Conservation (phyloP, 306 rosid genomes). For the Abrus precatorius region DNA sequence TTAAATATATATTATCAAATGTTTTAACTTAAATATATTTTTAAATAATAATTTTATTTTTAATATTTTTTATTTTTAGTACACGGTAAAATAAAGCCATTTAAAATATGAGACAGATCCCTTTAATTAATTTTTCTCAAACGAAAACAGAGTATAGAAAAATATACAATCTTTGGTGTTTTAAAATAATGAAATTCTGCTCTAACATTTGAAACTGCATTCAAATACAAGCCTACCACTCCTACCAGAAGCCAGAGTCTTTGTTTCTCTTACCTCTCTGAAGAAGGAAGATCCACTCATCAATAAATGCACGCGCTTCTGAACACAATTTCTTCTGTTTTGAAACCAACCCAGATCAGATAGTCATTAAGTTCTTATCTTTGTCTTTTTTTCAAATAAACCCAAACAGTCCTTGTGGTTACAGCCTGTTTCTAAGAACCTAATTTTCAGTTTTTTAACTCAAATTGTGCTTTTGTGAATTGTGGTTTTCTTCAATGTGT, state of each 20-base stretch:
- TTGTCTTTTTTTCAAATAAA: neutral
- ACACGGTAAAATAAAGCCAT: no score
- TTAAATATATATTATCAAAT: no score
- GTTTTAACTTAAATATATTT: no score
- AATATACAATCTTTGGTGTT: neutral
- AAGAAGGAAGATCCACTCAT: no score
- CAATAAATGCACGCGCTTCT: constrained; percentile 45
- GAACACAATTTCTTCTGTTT: neutral
- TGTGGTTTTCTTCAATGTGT: constrained; percentile 28
- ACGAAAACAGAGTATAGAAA: neutral
- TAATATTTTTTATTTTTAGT: no score
- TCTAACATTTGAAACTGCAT: constrained; percentile 29
- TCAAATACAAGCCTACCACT: constrained; percentile 14
- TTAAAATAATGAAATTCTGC: neutral
- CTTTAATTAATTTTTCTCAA: neutral
- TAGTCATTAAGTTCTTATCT: constrained; percentile 18
- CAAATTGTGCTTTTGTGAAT: neutral
- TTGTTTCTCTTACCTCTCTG: neutral
- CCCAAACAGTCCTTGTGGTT: neutral
- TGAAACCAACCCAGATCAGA: constrained; percentile 2
- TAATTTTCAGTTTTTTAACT: neutral
- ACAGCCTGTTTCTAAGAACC: constrained; percentile 15
- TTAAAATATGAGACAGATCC: no score
- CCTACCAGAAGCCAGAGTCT: constrained; percentile 18
- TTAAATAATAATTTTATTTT: no score